phyloP scores from a whole-genome alignment of 1,139 yeast genomes.

The Diutina catenulata region DNA sequence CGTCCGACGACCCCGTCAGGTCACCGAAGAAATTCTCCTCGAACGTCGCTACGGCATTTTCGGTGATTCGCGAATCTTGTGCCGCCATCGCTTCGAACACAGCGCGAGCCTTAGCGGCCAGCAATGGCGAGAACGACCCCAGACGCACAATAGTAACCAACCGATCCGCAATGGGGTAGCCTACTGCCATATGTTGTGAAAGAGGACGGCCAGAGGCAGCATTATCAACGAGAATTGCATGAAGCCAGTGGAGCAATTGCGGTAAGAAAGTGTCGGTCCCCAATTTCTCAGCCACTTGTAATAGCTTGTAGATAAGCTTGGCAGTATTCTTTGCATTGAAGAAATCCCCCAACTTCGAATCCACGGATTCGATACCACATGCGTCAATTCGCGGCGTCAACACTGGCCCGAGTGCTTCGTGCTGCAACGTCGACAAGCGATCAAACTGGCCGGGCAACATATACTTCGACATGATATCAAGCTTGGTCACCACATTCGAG shows the following conservation, averaged over 20 bases:
- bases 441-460: conserved; percentile 25
- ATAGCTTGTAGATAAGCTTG: conserved; percentile 42
- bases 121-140: no score
- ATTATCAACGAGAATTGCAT: conserved; percentile 42
- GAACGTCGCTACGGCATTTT: no score
- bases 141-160: conserved; percentile 40
- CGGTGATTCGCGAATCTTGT: no score
- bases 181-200: no score
- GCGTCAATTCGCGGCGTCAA: conserved; percentile 19
- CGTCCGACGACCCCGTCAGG: no score
- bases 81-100: no score
- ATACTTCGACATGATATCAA: conserved; percentile 29
- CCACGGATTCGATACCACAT: conserved; percentile 26
- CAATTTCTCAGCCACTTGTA: conserved; percentile 38
- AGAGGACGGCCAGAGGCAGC: no score
- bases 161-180: conserved; percentile 44
- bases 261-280: conserved; percentile 45
- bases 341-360: conserved; percentile 33
- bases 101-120: no score
- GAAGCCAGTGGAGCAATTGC: conserved; percentile 53
- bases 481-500: conserved; percentile 19
- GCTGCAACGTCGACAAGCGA: conserved; percentile 19
- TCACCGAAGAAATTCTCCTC: no score
- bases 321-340: conserved; percentile 42
- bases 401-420: conserved; percentile 23